Percentiles rank a stretch among this genome's conserved stretches.
Conservation (phyloP, 78 protist species). For the Dictyostelium discoideum region dicty_2.7 NC_007089.4:4842001-4842500, state of each 20-base stretch:
- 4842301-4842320: slow-evolving; percentile 67
- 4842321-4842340: slow-evolving; percentile 70
- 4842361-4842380: slow-evolving; percentile 43
- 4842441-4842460: slow-evolving; percentile 34
- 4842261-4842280: neutral
- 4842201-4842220: neutral
- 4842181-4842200: neutral
- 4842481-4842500: slow-evolving; percentile 49
- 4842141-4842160: neutral
- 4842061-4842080: neutral
- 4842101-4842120: neutral
- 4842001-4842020: slow-evolving; percentile 51
- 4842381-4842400: slow-evolving; percentile 73
- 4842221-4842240: slow-evolving; percentile 13
- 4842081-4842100: neutral
- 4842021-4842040: slow-evolving; percentile 44
- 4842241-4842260: neutral
- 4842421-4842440: slow-evolving; percentile 9
- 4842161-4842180: neutral
- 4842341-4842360: slow-evolving; percentile 67
- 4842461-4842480: slow-evolving; percentile 14
- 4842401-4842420: slow-evolving; percentile 63
- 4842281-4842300: slow-evolving; percentile 35
- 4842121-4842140: neutral
- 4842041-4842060: neutral